A percentile compares a stretch with the other conserved stretches of the same genome.
Conservation (phyloP, 148 eudicot species). For the Camellia sinensis region DNA sequence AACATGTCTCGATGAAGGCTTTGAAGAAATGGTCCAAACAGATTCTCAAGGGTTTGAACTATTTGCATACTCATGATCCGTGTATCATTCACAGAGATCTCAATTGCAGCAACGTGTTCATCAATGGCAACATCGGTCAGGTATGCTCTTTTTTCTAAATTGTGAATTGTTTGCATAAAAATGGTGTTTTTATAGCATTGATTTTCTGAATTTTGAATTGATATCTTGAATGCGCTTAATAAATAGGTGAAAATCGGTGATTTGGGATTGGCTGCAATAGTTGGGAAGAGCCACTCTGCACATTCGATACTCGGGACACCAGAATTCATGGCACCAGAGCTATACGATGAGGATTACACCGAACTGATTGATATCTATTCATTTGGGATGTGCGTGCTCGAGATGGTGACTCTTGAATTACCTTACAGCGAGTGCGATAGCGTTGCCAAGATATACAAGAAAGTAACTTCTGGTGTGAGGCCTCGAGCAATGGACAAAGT, state of each 20-base stretch:
- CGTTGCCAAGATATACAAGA: slow-evolving; percentile 59
- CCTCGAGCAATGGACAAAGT: slow-evolving; percentile 59
- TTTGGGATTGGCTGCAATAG: slow-evolving; percentile 65
- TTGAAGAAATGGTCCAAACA: slow-evolving; percentile 84
- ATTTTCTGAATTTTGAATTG: not conserved
- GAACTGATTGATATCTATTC: slow-evolving; percentile 74
- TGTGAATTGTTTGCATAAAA: no score
- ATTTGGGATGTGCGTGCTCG: slow-evolving; percentile 71
- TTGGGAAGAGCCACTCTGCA: slow-evolving; percentile 60
- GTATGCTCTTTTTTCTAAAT: slow-evolving; percentile 23
- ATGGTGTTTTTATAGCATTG: not conserved
- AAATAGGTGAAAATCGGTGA: slow-evolving; percentile 80
- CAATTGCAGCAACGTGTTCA: slow-evolving; percentile 74
- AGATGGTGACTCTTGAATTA: slow-evolving; percentile 71
- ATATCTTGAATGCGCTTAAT: not conserved
- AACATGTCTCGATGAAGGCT: slow-evolving; percentile 64
- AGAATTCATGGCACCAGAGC: slow-evolving; percentile 89
- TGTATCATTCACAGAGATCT: slow-evolving; percentile 81
- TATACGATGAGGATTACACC: slow-evolving; percentile 66
- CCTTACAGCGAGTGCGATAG: slow-evolving; percentile 76
- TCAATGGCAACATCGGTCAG: slow-evolving; percentile 85
- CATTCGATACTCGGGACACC: slow-evolving; percentile 76
- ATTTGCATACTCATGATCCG: slow-evolving; percentile 72
- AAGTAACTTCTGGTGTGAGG: slow-evolving; percentile 56
- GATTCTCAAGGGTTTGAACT: slow-evolving; percentile 66